Evolutionary conservation across 331 rosid genomes (phyloP).

Genomic region (Rhamnella rubrinervis): DNA sequence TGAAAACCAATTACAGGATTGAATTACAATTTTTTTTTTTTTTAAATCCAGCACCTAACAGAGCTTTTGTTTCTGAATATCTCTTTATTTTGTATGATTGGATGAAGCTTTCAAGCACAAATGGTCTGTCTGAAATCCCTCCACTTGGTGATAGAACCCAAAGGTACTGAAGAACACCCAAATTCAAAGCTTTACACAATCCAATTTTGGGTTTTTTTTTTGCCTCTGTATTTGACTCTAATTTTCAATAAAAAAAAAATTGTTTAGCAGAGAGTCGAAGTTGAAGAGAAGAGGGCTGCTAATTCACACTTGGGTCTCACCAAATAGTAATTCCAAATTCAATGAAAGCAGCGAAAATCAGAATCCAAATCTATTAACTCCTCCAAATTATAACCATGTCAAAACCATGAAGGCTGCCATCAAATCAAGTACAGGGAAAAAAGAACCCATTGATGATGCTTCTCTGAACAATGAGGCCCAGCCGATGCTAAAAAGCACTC

Average conservation of each 20-base stretch:
- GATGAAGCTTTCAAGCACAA: constrained; percentile 54
- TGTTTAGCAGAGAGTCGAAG: constrained; percentile 50
- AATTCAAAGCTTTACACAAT: constrained; percentile 1
- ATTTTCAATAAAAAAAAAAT: too few species aligned
- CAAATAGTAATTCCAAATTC: constrained; percentile 42
- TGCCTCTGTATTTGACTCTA: background rate
- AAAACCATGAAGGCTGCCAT: constrained; percentile 52
- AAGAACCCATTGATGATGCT: constrained; percentile 33
- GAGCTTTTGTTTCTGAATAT: too few species aligned
- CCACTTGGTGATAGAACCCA: constrained; percentile 53
- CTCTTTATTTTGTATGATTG: background rate
- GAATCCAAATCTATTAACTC: constrained; percentile 58
- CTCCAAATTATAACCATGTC: constrained; percentile 18
- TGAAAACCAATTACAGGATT: too few species aligned
- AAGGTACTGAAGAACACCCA: constrained; percentile 52
- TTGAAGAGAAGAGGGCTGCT: constrained; percentile 67
- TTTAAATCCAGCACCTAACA: background rate
- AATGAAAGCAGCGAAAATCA: constrained; percentile 64
- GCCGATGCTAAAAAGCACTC: constrained; percentile 68
- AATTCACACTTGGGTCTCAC: constrained; percentile 41
- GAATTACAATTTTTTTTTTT: background rate
- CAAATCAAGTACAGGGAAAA: constrained; percentile 86
- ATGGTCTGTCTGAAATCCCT: constrained; percentile 41
- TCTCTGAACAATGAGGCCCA: constrained; percentile 33
- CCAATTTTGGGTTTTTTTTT: constrained; percentile 9